Evolutionary conservation across 345 rosid genomes (phyloP).

Genomic region (Eucalyptus polybractea): DNA sequence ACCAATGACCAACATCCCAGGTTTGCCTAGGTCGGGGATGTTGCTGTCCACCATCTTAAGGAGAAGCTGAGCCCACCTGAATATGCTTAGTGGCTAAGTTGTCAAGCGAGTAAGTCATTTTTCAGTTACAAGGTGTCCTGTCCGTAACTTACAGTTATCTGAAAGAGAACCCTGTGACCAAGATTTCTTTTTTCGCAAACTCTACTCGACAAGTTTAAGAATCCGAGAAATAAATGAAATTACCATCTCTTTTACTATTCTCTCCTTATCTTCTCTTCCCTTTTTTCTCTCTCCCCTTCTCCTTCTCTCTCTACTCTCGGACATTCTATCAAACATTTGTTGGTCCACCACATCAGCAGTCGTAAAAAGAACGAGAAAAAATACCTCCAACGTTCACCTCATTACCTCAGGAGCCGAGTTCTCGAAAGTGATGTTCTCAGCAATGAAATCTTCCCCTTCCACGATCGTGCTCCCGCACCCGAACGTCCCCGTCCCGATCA

Average conservation of each 20-base stretch:
- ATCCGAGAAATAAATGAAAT: not conserved
- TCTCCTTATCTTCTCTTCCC: not conserved
- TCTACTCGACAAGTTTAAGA: not conserved
- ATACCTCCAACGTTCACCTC: not conserved
- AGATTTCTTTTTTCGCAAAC: not conserved
- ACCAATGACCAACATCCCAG: not conserved
- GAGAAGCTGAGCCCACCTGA: not conserved
- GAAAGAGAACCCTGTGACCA: not conserved
- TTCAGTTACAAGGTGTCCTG: not conserved
- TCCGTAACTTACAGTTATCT: not conserved
- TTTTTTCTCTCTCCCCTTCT: not conserved
- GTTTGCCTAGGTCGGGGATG: not conserved
- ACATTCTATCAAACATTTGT: not conserved
- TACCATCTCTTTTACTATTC: not conserved
- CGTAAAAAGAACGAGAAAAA: not conserved
- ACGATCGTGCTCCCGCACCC: conserved; percentile 85
- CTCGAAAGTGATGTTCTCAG: conserved; percentile 95
- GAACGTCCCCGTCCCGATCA: conserved; percentile 90
- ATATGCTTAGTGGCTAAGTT: not conserved
- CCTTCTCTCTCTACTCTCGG: not conserved
- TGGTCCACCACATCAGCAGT: not conserved
- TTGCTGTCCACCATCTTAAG: not conserved
- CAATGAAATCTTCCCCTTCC: conserved; percentile 93
- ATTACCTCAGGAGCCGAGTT: conserved; percentile 81
- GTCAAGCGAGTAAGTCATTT: not conserved